Evolutionary conservation across 2,329 filamentous ascomycete genomes (phyloP).

Genomic region (Endocalyx cinctus): DNA sequence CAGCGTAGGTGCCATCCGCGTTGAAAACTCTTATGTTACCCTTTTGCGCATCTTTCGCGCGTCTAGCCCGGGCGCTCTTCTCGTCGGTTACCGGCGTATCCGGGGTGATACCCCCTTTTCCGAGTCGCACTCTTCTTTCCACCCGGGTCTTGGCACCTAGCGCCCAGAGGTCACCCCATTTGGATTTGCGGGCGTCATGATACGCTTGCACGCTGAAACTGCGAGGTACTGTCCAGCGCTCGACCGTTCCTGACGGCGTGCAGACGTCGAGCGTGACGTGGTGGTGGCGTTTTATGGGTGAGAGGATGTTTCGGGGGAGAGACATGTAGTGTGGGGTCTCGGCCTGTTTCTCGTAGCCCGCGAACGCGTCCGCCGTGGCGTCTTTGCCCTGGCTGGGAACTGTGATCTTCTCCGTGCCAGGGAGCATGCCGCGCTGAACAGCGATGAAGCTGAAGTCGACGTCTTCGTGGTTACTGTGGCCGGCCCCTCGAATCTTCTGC

Average conservation of each 20-base stretch:
- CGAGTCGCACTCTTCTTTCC: constrained; percentile 55
- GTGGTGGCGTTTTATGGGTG: constrained; percentile 80
- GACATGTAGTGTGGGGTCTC: constrained; percentile 53
- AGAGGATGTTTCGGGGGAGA: constrained; percentile 73
- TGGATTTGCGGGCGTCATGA: constrained; percentile 83
- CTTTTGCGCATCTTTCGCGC: too few species aligned
- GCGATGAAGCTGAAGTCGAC: constrained; percentile 86
- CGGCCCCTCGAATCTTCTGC: constrained; percentile 66
- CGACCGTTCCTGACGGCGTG: constrained; percentile 77
- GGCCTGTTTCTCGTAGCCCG: constrained; percentile 58
- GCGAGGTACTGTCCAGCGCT: constrained; percentile 89
- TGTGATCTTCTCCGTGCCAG: constrained; percentile 9
- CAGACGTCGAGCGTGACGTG: constrained; percentile 90
- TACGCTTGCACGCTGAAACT: constrained; percentile 79
- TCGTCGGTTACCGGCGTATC: too few species aligned
- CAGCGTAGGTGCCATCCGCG: too few species aligned
- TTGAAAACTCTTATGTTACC: too few species aligned
- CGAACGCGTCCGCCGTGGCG: constrained; percentile 63
- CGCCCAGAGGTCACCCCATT: constrained; percentile 94
- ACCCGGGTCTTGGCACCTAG: constrained; percentile 86
- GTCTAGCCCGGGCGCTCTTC: too few species aligned
- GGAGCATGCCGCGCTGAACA: constrained; percentile 69
- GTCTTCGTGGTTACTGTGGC: constrained; percentile 79
- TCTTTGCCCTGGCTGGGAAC: constrained; percentile 40
- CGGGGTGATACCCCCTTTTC: constrained; percentile 42